Conservation (phyloP, 1,284 basidiomycete species). For the Mycena citricolor region DNA sequence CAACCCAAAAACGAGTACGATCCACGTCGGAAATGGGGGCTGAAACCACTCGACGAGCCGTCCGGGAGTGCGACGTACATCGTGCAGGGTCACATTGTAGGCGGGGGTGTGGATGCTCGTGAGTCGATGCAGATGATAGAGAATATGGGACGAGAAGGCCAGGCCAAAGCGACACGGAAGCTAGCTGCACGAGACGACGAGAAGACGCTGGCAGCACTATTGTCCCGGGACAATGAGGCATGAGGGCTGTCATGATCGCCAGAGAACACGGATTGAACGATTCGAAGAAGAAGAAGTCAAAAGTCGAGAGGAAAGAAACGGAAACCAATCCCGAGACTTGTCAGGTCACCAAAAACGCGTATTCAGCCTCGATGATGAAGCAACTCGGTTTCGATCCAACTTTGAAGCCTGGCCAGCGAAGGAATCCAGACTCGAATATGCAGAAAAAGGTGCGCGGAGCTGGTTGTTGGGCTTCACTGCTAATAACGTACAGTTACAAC, state of each 20-base stretch:
- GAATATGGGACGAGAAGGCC: constrained; percentile 70
- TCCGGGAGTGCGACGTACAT: constrained; percentile 68
- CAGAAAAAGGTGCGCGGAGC: constrained; percentile 52
- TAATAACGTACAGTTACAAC: constrained; percentile 43
- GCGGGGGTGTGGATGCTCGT: constrained; percentile 44
- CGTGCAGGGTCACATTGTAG: constrained; percentile 72
- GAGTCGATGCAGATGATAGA: constrained; percentile 55
- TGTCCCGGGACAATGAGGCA: constrained; percentile 63
- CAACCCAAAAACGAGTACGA: constrained; percentile 63
- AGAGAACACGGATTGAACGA: constrained; percentile 38
- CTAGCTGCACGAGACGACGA: constrained; percentile 51
- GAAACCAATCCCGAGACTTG: constrained; percentile 17
- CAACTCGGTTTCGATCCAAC: constrained; percentile 75
- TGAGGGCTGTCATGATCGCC: constrained; percentile 57
- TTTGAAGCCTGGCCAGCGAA: constrained; percentile 46
- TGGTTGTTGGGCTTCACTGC: constrained; percentile 7
- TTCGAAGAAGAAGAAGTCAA: constrained; percentile 27
- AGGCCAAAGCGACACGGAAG: constrained; percentile 68
- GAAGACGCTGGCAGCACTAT: constrained; percentile 59
- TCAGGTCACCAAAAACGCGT: constrained; percentile 53
- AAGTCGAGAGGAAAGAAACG: constrained; percentile 24
- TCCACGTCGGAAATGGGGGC: constrained; percentile 66
- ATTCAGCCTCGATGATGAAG: constrained; percentile 64
- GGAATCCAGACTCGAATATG: constrained; percentile 39
- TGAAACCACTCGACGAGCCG: constrained; percentile 52